A percentile compares a stretch with the other conserved stretches of the same genome.
These are phyloP conservation scores for Rhizopogon vulgaris DNA, from an alignment of 768 basidiomycete species.

Conservation along the genomic window DNA sequence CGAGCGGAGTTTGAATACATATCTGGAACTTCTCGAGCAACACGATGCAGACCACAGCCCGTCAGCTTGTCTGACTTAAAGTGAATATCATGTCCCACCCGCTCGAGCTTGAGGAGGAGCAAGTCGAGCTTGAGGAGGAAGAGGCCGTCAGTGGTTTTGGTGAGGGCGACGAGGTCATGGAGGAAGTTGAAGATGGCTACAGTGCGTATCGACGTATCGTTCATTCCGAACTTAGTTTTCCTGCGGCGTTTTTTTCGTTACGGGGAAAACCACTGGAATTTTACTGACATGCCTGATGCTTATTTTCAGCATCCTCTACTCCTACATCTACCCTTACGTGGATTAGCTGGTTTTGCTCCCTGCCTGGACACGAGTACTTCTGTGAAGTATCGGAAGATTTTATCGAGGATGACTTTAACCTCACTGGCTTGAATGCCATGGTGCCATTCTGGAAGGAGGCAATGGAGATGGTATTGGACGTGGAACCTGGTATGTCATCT, in stretches of 20 bases:
- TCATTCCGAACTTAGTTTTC: slow-evolving; percentile 7
- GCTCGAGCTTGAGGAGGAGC: slow-evolving; percentile 38
- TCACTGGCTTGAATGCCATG: slow-evolving; percentile 91
- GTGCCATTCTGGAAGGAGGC: slow-evolving; percentile 99
- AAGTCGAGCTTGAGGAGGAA: slow-evolving; percentile 54
- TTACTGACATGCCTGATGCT: neutral
- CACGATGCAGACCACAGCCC: slow-evolving; percentile 9
- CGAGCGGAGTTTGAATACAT: slow-evolving; percentile 24
- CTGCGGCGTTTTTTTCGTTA: neutral
- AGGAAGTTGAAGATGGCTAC: slow-evolving; percentile 63
- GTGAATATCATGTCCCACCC: slow-evolving; percentile 31
- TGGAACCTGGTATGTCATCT: slow-evolving; percentile 81
- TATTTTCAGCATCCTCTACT: slow-evolving; percentile 68
- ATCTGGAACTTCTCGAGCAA: slow-evolving; percentile 22
- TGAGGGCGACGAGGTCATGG: slow-evolving; percentile 76
- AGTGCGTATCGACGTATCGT: slow-evolving; percentile 46
- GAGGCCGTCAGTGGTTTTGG: slow-evolving; percentile 53
- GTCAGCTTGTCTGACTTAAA: slow-evolving; percentile 20
- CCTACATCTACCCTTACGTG: slow-evolving; percentile 90
- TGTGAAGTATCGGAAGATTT: slow-evolving; percentile 98
- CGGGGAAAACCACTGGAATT: neutral
- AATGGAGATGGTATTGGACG: slow-evolving; percentile 99
- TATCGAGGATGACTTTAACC: slow-evolving; percentile 98
- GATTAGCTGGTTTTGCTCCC: slow-evolving; percentile 95
- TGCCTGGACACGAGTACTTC: slow-evolving; percentile 96